phyloP scores from a whole-genome alignment of 2,329 filamentous ascomycete genomes.

The Cordyceps pruinosa region DNA sequence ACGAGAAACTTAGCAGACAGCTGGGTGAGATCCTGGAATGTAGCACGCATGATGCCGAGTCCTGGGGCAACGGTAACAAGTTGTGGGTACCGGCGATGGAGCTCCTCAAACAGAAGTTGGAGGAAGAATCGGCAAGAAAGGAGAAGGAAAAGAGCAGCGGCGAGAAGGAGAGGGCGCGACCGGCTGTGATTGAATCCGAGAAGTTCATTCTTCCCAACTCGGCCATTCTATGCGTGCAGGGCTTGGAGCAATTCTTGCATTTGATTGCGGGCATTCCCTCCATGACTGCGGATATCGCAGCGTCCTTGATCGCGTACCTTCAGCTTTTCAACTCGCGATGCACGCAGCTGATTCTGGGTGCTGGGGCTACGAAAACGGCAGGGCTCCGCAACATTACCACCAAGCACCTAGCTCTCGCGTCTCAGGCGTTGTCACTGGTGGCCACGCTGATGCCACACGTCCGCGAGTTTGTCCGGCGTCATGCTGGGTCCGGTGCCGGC shows the following conservation, averaged over 20 bases:
- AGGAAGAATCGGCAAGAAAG: slow-evolving; percentile 28
- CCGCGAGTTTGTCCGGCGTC: slow-evolving; percentile 81
- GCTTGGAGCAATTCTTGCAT: slow-evolving; percentile 75
- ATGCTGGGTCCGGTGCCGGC: slow-evolving; percentile 48
- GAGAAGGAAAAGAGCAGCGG: slow-evolving; percentile 16
- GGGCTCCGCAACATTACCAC: slow-evolving; percentile 95
- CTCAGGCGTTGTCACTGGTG: slow-evolving; percentile 81
- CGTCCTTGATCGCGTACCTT: slow-evolving; percentile 74
- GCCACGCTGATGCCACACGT: slow-evolving; percentile 83
- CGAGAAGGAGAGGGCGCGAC: slow-evolving; percentile 57
- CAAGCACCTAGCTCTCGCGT: slow-evolving; percentile 86
- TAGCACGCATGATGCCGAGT: slow-evolving; percentile 62
- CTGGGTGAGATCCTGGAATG: slow-evolving; percentile 60
- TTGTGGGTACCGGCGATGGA: slow-evolving; percentile 48
- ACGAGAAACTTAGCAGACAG: slow-evolving; percentile 50
- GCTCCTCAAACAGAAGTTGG: slow-evolving; percentile 27
- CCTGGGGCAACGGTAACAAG: slow-evolving; percentile 57
- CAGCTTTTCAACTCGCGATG: slow-evolving; percentile 93
- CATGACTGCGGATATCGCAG: slow-evolving; percentile 77
- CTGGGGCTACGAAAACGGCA: slow-evolving; percentile 80
- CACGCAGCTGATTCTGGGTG: slow-evolving; percentile 92
- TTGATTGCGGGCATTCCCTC: slow-evolving; percentile 80
- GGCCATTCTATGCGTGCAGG: slow-evolving; percentile 71
- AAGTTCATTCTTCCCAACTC: slow-evolving; percentile 81
- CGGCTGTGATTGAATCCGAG: slow-evolving; percentile 75